phyloP scores from a whole-genome alignment of 768 basidiomycete species.

The Suillus luteus region DNA sequence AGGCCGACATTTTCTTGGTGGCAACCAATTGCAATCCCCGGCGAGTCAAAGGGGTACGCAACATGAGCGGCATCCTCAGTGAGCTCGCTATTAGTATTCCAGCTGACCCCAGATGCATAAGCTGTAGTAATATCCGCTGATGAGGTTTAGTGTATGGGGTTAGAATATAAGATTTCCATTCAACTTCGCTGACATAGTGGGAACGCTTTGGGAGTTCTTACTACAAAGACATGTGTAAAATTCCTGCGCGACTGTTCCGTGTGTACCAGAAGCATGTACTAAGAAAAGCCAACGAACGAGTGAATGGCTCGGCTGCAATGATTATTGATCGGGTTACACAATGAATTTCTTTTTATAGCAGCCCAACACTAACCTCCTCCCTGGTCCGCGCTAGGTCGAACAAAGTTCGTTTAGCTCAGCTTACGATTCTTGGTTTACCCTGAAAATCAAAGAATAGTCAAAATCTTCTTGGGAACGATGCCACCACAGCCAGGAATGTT shows the following conservation, averaged over 20 bases:
- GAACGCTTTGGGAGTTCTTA: background rate
- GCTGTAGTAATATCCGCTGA: background rate
- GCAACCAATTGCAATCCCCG: too few species aligned
- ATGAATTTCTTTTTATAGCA: constrained; percentile 23
- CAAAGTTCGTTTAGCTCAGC: background rate
- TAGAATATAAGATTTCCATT: too few species aligned
- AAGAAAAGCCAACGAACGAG: background rate
- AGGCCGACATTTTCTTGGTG: background rate
- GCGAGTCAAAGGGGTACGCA: background rate
- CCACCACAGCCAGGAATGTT: constrained; percentile 74
- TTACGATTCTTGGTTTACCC: background rate
- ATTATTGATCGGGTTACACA: constrained; percentile 12
- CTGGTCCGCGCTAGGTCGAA: background rate
- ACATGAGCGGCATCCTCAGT: background rate
- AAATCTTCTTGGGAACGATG: constrained; percentile 37
- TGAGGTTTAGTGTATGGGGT: background rate
- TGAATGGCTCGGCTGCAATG: background rate
- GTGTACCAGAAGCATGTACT: background rate
- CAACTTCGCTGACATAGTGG: background rate
- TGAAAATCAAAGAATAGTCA: background rate
- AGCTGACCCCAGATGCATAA: background rate
- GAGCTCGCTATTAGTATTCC: too few species aligned
- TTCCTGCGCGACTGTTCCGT: too few species aligned
- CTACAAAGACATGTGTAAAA: background rate
- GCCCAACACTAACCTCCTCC: constrained; percentile 18